Conservation (phyloP, 345 rosid genomes). For the Pugionium cornutum region DNA sequence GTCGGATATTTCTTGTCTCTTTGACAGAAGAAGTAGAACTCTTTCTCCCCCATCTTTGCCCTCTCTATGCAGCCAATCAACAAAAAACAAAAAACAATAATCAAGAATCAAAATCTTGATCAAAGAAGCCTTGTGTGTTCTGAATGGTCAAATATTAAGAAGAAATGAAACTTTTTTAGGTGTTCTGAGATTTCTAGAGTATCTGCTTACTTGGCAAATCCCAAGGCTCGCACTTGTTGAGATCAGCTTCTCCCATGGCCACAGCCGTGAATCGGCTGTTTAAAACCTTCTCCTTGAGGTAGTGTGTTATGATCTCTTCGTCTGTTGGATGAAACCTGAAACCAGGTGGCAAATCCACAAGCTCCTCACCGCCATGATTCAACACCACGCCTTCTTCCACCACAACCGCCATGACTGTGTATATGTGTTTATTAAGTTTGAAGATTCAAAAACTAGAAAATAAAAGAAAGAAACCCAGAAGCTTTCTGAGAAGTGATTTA, state of each 20-base stretch:
- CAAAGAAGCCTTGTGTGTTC: constrained; percentile 16
- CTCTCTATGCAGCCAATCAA: constrained; percentile 46
- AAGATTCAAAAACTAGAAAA: constrained; percentile 11
- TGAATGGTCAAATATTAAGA: constrained; percentile 13
- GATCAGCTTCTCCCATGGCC: constrained; percentile 86
- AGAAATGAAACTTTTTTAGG: no score
- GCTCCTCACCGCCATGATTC: constrained; percentile 54
- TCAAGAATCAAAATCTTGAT: constrained; percentile 19
- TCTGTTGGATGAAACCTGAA: constrained; percentile 97
- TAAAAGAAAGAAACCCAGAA: neutral
- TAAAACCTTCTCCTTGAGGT: constrained; percentile 70
- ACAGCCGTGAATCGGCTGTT: constrained; percentile 58
- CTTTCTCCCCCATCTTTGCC: constrained; percentile 96
- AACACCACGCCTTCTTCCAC: constrained; percentile 47
- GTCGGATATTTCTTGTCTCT: constrained; percentile 92
- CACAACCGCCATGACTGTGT: constrained; percentile 49
- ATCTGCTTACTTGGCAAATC: constrained; percentile 72
- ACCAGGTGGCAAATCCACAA: constrained; percentile 81
- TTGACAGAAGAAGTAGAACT: constrained; percentile 91
- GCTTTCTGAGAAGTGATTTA: neutral
- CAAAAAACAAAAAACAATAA: no score
- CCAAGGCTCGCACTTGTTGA: constrained; percentile 98
- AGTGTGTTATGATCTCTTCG: constrained; percentile 76
- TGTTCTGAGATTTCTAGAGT: no score
- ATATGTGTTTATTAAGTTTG: neutral